Evolutionary conservation across 176 grass and related monocot genomes (phyloP), one percentile per base, ranked within the genome.

Genomic region (Oryza glumipatula): DNA sequence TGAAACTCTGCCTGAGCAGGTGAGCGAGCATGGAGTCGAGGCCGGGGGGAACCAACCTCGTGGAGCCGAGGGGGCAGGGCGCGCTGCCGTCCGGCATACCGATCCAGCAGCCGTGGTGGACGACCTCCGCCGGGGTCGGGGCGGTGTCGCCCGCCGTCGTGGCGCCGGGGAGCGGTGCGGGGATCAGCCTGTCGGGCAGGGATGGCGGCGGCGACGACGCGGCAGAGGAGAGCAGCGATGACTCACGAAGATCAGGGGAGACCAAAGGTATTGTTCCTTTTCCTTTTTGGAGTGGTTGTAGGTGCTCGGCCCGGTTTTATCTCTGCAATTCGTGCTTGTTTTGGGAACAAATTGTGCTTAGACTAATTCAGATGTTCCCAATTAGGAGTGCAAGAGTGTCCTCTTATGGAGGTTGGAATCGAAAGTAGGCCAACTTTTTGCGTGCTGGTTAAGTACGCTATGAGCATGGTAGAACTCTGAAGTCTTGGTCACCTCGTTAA

Each of bases 41-140:
- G 47, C 88, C 74, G 5, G 88, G 84, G 16, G 80, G 70, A 14
- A 52, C 74, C 48, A 83, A 90, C 80, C 80, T 90, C 1, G 80
- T 87, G 49, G 84, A 90, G 68, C 48, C 61, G 0, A 83, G 80
- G 68, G 80, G 38, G 46, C 77, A 85, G 72, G 88, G 52, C 22
- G 72, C 83, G 65, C 46, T 86, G 79, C 79, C 84, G 60, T 60
- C 74, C n/a, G 88, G 83, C 58, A 35, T 65, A 28, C 47, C 88
- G 41, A 83, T 74, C 68, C 88, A 90, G 75, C 88, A 90, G 75
- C 88, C 88, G 38, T 90, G 88, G 89, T 90, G 89, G 89, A 90
- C 75, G 48, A 43, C 17, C 48, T 70, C 71, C 30, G 49, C 67
- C 33, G 84, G 80, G 51, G 22, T 87, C 51, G 89, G 84, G 11